These are phyloP conservation scores for Pulveroboletus ravenelii DNA, from an alignment of 768 basidiomycete species.

Conservation along the genomic window DNA sequence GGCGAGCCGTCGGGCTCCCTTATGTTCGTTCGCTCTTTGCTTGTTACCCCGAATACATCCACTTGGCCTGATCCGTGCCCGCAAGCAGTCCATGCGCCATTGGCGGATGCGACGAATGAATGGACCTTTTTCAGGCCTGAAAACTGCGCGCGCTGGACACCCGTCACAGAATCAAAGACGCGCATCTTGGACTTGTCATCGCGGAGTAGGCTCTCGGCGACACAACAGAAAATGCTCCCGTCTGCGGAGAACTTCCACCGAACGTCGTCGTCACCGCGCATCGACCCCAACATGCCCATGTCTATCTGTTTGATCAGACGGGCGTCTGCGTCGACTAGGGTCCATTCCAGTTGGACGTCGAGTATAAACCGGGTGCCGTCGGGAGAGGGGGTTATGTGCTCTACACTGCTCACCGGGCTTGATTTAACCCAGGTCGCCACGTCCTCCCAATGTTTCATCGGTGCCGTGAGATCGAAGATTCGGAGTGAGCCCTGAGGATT, in stretches of 20 bases:
- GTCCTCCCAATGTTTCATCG: conserved; percentile 2
- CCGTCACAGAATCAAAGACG: conserved; percentile 9
- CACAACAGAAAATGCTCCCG: conserved; percentile 5
- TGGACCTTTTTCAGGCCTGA: conserved; percentile 7
- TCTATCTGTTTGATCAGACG: conserved; percentile 7
- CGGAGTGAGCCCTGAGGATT: conserved; percentile 1
- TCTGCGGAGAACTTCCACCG: conserved; percentile 13
- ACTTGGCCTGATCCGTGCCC: neutral
- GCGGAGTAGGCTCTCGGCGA: neutral
- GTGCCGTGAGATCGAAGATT: conserved; percentile 6
- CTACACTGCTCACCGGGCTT: neutral
- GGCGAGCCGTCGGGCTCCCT: neutral
- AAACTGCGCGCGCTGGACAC: conserved; percentile 7
- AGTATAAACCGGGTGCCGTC: conserved; percentile 12
- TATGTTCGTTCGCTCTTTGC: neutral
- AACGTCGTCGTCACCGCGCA: neutral
- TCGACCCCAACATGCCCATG: neutral
- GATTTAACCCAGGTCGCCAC: neutral
- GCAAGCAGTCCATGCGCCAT: conserved; percentile 6
- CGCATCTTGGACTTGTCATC: conserved; percentile 8
- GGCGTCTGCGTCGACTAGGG: conserved; percentile 2
- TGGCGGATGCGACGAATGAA: neutral
- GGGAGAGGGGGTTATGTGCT: neutral
- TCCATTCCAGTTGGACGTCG: neutral
- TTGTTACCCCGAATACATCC: neutral